Evolutionary conservation across 2,329 filamentous ascomycete species (phyloP), one percentile per base, ranked within the genome.

Genomic region (Aureobasidium leucospermi): DNA sequence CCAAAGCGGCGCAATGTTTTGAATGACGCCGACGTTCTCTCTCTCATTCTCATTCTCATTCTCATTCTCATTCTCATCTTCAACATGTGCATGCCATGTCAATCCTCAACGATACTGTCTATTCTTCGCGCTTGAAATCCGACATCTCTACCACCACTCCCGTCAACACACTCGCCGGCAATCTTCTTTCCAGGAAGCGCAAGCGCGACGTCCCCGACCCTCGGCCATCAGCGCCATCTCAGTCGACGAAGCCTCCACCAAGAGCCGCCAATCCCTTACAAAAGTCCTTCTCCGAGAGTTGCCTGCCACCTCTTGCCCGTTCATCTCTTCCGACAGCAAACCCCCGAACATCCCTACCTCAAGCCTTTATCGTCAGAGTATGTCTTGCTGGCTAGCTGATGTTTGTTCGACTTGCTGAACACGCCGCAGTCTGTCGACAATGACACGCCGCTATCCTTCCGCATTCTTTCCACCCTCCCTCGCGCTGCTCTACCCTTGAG

Each of bases 401-500:
- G 15, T 15, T 10, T 19, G 2, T 11, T 4, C 1, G 15, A 34
- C 9, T 38, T 32, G 16, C 34, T 47, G 41, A 46, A 48, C 15
- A 9, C n/a, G 10, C 8, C 5, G 5, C 56, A 59, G 56, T 48
- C 56, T 16, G 43, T 41, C 31, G 39, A 46, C 47, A 49, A 62
- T 46, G 57, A 55, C 43, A 60, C 36, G n/a, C 64, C 70, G 23
- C 63, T 62, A 31, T 61, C 60, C 16, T 66, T 73, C 46, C 66
- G 63, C 32, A 69, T 70, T 23, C 32, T 72, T 43, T 65, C 60
- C 41, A 74, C 88, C 29, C 72, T 89, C 4, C 79, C 83, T 31
- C 81, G 86, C 65, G 77, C 85, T 64, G 74, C 80, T 61, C 75
- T 88, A 5, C 75, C 81, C 6, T 74, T 88, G n/a, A 82, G 84